Conservation (phyloP, 106 monocot genomes). For the Platanthera zijinensis region DNA sequence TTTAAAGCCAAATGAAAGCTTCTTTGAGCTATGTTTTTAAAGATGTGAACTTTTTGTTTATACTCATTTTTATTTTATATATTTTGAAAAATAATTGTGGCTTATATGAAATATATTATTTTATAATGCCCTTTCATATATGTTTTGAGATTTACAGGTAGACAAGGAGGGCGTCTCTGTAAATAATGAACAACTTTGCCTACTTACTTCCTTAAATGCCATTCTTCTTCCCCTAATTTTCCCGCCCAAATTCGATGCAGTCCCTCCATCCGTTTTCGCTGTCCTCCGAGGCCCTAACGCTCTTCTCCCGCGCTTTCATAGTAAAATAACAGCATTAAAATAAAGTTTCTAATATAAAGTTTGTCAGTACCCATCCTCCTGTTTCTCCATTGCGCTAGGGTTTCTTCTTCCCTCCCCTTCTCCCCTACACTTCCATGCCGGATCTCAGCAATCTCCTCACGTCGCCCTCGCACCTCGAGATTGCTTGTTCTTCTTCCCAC, state of each 20-base stretch:
- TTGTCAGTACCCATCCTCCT: background rate
- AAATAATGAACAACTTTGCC: no score
- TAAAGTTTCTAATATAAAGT: background rate
- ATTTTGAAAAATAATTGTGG: no score
- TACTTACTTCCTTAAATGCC: no score
- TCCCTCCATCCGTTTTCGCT: background rate
- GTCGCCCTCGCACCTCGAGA: background rate
- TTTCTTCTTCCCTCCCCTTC: background rate
- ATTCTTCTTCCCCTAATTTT: background rate
- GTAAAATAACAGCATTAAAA: background rate
- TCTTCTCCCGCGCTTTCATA: background rate
- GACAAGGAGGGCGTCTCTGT: no score
- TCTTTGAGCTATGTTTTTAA: no score
- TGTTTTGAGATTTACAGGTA: no score
- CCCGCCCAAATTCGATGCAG: background rate
- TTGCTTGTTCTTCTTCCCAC: background rate
- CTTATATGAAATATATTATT: no score
- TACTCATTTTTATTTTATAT: no score
- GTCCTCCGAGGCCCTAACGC: background rate
- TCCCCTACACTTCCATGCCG: constrained; percentile 7
- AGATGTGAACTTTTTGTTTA: no score
- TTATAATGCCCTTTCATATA: no score
- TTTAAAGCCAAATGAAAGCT: no score
- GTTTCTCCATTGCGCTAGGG: background rate
- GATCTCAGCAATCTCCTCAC: constrained; percentile 11